A percentile compares a stretch with the other conserved stretches of the same genome.
Evolutionary conservation across 2,329 filamentous ascomycete species (phyloP).

Genomic region (Alternaria infectoria): DNA sequence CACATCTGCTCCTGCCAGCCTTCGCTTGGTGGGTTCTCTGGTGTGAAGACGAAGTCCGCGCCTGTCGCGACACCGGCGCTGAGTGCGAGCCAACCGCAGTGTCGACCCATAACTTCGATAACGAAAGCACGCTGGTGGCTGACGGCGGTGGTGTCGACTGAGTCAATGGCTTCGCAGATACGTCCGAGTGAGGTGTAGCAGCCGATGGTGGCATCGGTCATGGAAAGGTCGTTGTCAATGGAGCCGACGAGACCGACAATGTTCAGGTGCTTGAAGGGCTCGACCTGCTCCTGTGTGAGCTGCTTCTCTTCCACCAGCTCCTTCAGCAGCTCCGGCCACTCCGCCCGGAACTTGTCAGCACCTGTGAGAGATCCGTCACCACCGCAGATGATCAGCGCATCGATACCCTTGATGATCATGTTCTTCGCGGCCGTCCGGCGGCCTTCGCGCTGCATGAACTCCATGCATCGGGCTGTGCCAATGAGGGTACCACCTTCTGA

Average conservation of each 20-base stretch:
- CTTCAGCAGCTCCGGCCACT: conserved; percentile 87
- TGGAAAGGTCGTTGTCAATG: conserved; percentile 98
- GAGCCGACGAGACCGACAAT: conserved; percentile 96
- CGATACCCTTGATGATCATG: conserved; percentile 89
- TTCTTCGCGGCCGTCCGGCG: conserved; percentile 89
- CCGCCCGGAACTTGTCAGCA: conserved; percentile 87
- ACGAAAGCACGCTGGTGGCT: conserved; percentile 97
- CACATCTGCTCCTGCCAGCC: conserved; percentile 72
- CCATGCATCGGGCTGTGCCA: conserved; percentile 90
- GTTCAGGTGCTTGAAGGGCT: conserved; percentile 85
- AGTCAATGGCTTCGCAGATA: conserved; percentile 95
- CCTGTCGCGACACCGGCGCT: conserved; percentile 96
- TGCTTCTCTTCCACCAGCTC: conserved; percentile 81
- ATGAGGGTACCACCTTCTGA: conserved; percentile 95
- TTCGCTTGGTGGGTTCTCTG: conserved; percentile 85
- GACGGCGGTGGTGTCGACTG: conserved; percentile 91
- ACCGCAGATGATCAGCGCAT: conserved; percentile 94
- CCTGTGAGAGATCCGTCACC: conserved; percentile 91
- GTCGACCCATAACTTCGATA: conserved; percentile 93
- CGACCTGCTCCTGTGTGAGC: conserved; percentile 72
- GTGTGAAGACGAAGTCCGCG: conserved; percentile 96
- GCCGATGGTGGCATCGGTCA: conserved; percentile 96
- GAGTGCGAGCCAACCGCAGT: conserved; percentile 96
- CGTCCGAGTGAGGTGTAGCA: conserved; percentile 92
- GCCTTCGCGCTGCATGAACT: conserved; percentile 87